Base-by-base conservation (phyloP, 2,329 filamentous ascomycete species). In the Amesomyces nigricolor region DNA sequence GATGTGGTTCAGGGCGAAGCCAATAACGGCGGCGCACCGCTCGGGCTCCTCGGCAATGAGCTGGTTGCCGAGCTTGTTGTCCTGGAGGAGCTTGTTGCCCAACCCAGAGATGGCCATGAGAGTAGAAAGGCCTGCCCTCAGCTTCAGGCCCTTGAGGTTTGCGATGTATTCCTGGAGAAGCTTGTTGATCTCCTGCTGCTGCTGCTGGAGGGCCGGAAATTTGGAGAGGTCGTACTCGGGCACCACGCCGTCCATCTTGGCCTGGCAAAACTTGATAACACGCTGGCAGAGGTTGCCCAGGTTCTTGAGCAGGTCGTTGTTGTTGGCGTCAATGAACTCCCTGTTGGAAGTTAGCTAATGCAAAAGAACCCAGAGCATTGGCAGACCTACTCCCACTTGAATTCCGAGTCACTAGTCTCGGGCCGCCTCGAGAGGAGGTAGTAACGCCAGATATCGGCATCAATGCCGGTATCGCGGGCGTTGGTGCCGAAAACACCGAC, bases 401-500 rank as follows among this genome's bases (percentile, higher is more conserved):
- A 96, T 67, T 96, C 88, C 0, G 89, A 87, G 68, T 96, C 91
- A 50, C 87, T 82, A 10, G 85, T 87, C 71, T 96, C 91, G 0
- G 91, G 91, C 54, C 91, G 83, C 69, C 88, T 86, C 44, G 90
- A 87, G 38, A 96, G 78, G 19, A 96, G 81, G 74, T 94, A 96
- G 73, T 92, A 96, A 62, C 91, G 80, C 89, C 91, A 96, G n/a
- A 96, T 89, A 60, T 92, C 89, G 0, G 90, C 78, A 14, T 87
- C 81, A 16, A 96, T 81, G 17, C 90, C 91, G 8, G 90, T 96
- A 53, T 95, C 86, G 72, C 88, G 87, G 46, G 89, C 91, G 65
- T 88, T 90, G 73, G 89, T 91, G 49, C 91, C 91, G 66, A 96
- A 96, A 1, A 96, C 91, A 65, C 91, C 91, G 38, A 96, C 82